These are phyloP conservation scores for Aspergillus sp. DNA, from an alignment of 2,329 filamentous ascomycete genomes.

Conservation along the genomic window DNA sequence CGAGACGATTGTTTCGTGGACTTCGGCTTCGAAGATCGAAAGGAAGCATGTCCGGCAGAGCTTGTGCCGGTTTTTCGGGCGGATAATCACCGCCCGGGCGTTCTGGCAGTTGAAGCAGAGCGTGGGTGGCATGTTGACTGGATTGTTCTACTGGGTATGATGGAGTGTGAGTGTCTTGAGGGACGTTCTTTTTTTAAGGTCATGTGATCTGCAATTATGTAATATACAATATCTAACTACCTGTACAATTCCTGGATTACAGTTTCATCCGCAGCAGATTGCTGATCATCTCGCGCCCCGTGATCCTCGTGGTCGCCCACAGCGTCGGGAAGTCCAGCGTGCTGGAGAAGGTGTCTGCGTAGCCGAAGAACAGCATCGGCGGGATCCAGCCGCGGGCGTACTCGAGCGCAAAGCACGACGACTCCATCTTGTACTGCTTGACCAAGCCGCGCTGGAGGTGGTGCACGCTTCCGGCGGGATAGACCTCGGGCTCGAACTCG, in stretches of 20 bases:
- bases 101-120: slow-evolving; percentile 67
- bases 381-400: slow-evolving; percentile 68
- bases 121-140: slow-evolving; percentile 59
- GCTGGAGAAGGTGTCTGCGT: slow-evolving; percentile 68
- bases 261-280: slow-evolving; percentile 66
- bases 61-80: slow-evolving; percentile 90
- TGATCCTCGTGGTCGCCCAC: slow-evolving; percentile 67
- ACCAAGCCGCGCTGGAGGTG: slow-evolving; percentile 54
- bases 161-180: slow-evolving; percentile 3
- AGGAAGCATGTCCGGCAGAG: slow-evolving; percentile 88
- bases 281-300: slow-evolving; percentile 63
- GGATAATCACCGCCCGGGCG: slow-evolving; percentile 75
- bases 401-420: slow-evolving; percentile 30
- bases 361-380: slow-evolving; percentile 84
- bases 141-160: background rate
- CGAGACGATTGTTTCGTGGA: slow-evolving; percentile 81
- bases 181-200: background rate
- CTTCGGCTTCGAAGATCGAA: slow-evolving; percentile 77
- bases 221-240: slow-evolving; percentile 4
- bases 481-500: slow-evolving; percentile 28
- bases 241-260: slow-evolving; percentile 29
- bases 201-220: background rate
- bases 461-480: slow-evolving; percentile 30
- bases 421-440: slow-evolving; percentile 54
- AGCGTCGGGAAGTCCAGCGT: slow-evolving; percentile 79